Conservation (phyloP, 208 protist genomes). For the Trypanosoma cruzi region DNA sequence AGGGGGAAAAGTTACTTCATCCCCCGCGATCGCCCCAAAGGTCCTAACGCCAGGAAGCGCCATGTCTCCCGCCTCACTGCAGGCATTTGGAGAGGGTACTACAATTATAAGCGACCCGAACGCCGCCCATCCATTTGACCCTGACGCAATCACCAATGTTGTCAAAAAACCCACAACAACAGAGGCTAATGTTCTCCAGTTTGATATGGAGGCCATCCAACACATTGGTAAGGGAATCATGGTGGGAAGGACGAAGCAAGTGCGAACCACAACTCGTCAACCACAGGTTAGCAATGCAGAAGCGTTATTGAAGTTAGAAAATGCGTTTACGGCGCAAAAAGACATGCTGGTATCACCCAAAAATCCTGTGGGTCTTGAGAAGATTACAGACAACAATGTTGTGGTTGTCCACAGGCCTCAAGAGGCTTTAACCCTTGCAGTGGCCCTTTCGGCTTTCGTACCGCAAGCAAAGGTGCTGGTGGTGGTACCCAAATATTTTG, state of each 20-base stretch:
- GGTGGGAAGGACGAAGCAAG: conserved; percentile 70
- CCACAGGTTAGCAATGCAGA: conserved; percentile 40
- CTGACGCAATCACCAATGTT: conserved; percentile 12
- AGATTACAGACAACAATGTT: conserved; percentile 40
- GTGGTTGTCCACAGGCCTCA: conserved; percentile 48
- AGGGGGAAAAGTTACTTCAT: conserved; percentile 80
- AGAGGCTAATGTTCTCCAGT: conserved; percentile 75
- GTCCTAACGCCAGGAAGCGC: conserved; percentile 42
- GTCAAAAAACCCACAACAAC: conserved; percentile 13
- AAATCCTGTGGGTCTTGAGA: conserved; percentile 23
- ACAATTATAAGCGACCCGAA: conserved; percentile 33
- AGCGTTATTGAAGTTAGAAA: conserved; percentile 45
- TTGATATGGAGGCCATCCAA: conserved; percentile 83
- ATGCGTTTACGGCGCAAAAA: conserved; percentile 38
- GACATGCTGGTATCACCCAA: conserved; percentile 4
- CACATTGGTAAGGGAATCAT: conserved; percentile 82
- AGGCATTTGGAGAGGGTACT: conserved; percentile 31
- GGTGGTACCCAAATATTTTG: conserved; percentile 79
- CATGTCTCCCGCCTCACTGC: conserved; percentile 61
- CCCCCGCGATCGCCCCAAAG: conserved; percentile 41
- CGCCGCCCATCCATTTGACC: conserved; percentile 41
- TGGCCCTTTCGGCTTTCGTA: conserved; percentile 29
- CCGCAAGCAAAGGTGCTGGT: conserved; percentile 60
- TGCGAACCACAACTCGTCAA: conserved; percentile 63
- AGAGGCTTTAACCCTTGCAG: conserved; percentile 50